phyloP scores from a whole-genome alignment of 1,284 basidiomycete species.

The Fomitopsis betulina region DNA sequence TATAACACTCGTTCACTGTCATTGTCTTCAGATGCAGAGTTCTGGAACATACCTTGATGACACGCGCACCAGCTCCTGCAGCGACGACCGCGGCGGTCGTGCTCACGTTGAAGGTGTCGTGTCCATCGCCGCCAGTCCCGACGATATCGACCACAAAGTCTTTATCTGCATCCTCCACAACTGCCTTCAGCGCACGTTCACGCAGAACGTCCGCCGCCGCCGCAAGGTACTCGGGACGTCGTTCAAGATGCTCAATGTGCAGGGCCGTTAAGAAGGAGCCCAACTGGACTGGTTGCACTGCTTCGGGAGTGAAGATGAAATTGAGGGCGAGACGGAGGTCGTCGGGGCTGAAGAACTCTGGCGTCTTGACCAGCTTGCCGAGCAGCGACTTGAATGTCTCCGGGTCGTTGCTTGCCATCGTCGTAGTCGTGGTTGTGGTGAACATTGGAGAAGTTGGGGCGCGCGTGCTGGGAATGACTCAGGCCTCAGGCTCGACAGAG shows the following conservation, averaged over 20 bases:
- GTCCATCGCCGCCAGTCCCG: slow-evolving; percentile 91
- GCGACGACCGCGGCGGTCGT: slow-evolving; percentile 94
- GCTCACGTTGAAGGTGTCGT: slow-evolving; percentile 97
- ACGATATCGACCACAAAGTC: slow-evolving; percentile 77
- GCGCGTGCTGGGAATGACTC: slow-evolving; percentile 1
- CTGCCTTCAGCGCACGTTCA: slow-evolving; percentile 58
- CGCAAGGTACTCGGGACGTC: slow-evolving; percentile 69
- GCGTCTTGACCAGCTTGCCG: slow-evolving; percentile 72
- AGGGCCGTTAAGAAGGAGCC: slow-evolving; percentile 83
- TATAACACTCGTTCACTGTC: slow-evolving; percentile 25
- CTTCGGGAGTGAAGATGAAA: slow-evolving; percentile 68
- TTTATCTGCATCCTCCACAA: slow-evolving; percentile 49
- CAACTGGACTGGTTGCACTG: slow-evolving; percentile 64
- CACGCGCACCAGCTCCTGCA: slow-evolving; percentile 89
- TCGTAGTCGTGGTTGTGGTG: background rate
- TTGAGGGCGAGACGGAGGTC: slow-evolving; percentile 71
- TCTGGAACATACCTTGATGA: slow-evolving; percentile 73
- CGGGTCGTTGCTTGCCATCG: slow-evolving; percentile 30
- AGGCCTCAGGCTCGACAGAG: background rate
- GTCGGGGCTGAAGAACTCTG: slow-evolving; percentile 67
- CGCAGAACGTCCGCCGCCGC: slow-evolving; percentile 75
- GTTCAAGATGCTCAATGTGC: slow-evolving; percentile 73
- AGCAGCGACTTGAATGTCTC: slow-evolving; percentile 75
- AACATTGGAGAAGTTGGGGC: background rate
- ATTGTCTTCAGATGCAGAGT: background rate